phyloP scores from a whole-genome alignment of 2,329 filamentous ascomycete genomes.

The Xylariaceae sp. region DNA sequence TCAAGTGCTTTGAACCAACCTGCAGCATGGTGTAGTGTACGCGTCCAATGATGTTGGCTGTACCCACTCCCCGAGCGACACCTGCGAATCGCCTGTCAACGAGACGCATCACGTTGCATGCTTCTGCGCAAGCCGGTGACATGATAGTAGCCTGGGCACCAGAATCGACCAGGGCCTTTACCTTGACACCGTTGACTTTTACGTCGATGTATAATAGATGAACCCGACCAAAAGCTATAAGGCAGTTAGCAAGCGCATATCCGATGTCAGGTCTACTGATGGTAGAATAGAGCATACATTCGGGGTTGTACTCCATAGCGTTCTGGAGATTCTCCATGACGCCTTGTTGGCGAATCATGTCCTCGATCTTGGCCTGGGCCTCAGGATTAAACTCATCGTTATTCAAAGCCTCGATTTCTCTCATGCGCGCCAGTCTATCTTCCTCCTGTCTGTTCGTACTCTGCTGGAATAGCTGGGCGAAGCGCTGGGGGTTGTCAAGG shows the following conservation, averaged over 20 bases:
- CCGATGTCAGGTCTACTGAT: background rate
- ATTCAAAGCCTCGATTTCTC: slow-evolving; percentile 80
- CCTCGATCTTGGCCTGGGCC: slow-evolving; percentile 86
- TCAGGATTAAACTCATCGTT: slow-evolving; percentile 93
- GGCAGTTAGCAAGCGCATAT: slow-evolving; percentile 13
- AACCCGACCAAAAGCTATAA: slow-evolving; percentile 84
- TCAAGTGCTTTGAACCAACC: slow-evolving; percentile 80
- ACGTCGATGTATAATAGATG: slow-evolving; percentile 96
- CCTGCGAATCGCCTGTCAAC: slow-evolving; percentile 91
- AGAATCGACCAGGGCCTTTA: slow-evolving; percentile 96
- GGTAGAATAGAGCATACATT: slow-evolving; percentile 59
- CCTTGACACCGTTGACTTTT: slow-evolving; percentile 84
- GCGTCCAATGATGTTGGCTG: slow-evolving; percentile 87
- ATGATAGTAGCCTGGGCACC: slow-evolving; percentile 98
- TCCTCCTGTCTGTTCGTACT: slow-evolving; percentile 68
- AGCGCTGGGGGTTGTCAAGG: slow-evolving; percentile 70
- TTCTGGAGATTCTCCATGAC: slow-evolving; percentile 95
- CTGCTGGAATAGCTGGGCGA: slow-evolving; percentile 66
- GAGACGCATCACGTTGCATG: slow-evolving; percentile 92
- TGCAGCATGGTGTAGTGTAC: slow-evolving; percentile 95
- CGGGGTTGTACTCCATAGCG: slow-evolving; percentile 94
- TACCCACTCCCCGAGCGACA: slow-evolving; percentile 89
- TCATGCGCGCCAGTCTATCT: slow-evolving; percentile 71
- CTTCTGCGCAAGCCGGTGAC: slow-evolving; percentile 87
- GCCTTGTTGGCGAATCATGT: slow-evolving; percentile 91